phyloP scores from a whole-genome alignment of 1,284 basidiomycete species.

The Tilletia indica region DNA sequence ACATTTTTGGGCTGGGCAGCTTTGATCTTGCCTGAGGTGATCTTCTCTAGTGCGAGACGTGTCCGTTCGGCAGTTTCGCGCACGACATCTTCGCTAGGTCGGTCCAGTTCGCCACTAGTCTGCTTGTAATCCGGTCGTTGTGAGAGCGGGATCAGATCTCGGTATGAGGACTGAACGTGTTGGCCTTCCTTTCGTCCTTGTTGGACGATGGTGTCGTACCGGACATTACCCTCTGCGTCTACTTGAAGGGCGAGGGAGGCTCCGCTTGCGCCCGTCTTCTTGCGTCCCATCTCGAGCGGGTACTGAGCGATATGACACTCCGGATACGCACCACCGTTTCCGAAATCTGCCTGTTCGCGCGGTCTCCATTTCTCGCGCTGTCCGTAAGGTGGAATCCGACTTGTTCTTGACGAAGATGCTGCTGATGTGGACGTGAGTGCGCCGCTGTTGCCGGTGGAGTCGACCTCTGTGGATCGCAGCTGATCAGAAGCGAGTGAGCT shows the following conservation, averaged over 20 bases:
- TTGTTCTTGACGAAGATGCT: background rate
- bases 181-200: constrained; percentile 87
- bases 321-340: constrained; percentile 90
- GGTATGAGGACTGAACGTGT: constrained; percentile 88
- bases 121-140: constrained; percentile 81
- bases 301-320: constrained; percentile 98
- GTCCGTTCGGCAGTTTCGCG: constrained; percentile 85
- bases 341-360: constrained; percentile 75
- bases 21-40: constrained; percentile 93
- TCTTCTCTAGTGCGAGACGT: constrained; percentile 82
- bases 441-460: background rate
- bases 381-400: constrained; percentile 72
- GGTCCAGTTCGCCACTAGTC: constrained; percentile 69
- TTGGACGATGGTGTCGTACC: constrained; percentile 93
- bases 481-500: background rate
- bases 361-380: constrained; percentile 85
- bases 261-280: constrained; percentile 72
- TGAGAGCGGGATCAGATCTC: constrained; percentile 88
- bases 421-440: background rate
- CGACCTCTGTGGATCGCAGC: background rate
- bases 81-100: constrained; percentile 87
- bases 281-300: constrained; percentile 89
- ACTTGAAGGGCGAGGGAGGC: constrained; percentile 95
- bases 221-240: constrained; percentile 90
- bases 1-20: constrained; percentile 74